Evolutionary conservation across 2,329 filamentous ascomycete genomes (phyloP), one percentile per base, ranked within the genome.

Genomic region (Amauroascus niger): DNA sequence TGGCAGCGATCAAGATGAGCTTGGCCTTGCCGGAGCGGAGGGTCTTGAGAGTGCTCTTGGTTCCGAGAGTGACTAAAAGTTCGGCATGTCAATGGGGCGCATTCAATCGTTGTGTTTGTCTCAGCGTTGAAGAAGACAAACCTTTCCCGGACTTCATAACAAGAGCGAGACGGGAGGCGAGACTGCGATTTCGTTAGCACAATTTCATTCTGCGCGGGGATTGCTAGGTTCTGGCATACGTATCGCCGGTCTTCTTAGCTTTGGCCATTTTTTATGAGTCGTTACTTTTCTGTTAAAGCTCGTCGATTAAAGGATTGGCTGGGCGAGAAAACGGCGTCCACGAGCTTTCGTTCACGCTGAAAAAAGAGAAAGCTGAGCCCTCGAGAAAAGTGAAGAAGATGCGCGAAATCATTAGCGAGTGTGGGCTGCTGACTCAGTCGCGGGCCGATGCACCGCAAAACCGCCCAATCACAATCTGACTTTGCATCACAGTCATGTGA

Each of bases 1-100:
- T 97, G 77, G 87, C 89, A 65, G 85, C 80, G 62, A 95, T 94
- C 77, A 95, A 89, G 74, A 97, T 88, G 64, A 96, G 84, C 87
- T 97, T 97, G 75, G 93, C 93, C 85, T 96, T 97, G 76, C 91
- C 90, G 65, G 84, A 86, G 69, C 91, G 87, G 66, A 97, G 86
- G 65, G 80, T 79, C 86, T 97, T 95, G 71, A 93, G 80, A 70
- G 81, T 91, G 60, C 83, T 87, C 78, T 91, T 90, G 82, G 91
- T 91, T 68, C 89, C 89, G 63, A 95, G 81, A 62, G 82, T 89
- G 79, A 95, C 88, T 81, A 71, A 58, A 52, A 35, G 6, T 33
- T 30, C 1, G 28, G 43, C 24, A 47, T 18, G 33, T 53, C 26
- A 53, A 18, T 5, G 6, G n/a, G n/a, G 9, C 24, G 14, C 13